phyloP scores from a whole-genome alignment of 1,284 basidiomycete species.

The Dichomitus squalens region DNA sequence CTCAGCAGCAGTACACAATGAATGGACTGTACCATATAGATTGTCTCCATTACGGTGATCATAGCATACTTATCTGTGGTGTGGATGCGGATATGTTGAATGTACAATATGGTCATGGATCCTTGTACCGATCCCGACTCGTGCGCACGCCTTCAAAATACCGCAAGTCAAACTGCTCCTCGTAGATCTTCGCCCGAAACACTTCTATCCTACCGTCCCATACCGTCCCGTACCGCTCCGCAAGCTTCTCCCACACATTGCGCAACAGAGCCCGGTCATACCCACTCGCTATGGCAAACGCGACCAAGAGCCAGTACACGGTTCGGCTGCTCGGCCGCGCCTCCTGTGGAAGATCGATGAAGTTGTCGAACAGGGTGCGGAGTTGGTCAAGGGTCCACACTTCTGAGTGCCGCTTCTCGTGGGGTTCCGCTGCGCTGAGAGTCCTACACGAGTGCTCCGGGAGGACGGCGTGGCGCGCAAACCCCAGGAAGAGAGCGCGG shows the following conservation, averaged over 20 bases:
- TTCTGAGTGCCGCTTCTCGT: neutral
- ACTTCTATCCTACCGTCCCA: slow-evolving; percentile 53
- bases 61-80: slow-evolving; percentile 1
- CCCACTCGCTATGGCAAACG: slow-evolving; percentile 60
- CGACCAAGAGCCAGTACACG: slow-evolving; percentile 66
- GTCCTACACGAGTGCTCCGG: neutral
- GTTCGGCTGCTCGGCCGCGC: slow-evolving; percentile 45
- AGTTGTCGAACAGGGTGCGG: slow-evolving; percentile 55
- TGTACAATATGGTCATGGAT: slow-evolving; percentile 8
- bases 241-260: slow-evolving; percentile 56
- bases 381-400: slow-evolving; percentile 62
- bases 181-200: slow-evolving; percentile 30
- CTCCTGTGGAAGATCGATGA: slow-evolving; percentile 51
- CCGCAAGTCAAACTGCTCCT: slow-evolving; percentile 14
- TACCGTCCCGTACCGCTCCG: slow-evolving; percentile 48
- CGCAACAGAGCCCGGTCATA: slow-evolving; percentile 50
- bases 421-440: neutral
- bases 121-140: slow-evolving; percentile 2
- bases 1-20: neutral
- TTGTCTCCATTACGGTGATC: slow-evolving; percentile 5
- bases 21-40: slow-evolving; percentile 9
- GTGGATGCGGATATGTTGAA: neutral
- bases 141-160: slow-evolving; percentile 16
- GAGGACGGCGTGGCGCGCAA: slow-evolving; percentile 54
- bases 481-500: slow-evolving; percentile 77